phyloP scores from a whole-genome alignment of 2,329 filamentous ascomycete species.

The Fusarium sp. region DNA sequence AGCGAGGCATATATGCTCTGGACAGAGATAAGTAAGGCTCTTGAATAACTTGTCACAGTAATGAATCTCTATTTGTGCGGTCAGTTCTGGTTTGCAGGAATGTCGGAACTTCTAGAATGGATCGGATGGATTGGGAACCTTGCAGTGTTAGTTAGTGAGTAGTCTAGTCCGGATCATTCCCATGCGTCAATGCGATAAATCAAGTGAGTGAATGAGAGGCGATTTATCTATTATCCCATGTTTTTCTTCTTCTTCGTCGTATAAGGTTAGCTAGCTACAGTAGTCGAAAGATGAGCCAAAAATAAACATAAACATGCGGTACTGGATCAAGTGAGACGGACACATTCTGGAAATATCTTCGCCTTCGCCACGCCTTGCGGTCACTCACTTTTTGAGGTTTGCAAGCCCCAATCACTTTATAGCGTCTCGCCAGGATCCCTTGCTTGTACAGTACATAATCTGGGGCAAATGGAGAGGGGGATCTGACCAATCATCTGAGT shows the following conservation, averaged over 20 bases:
- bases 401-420: slow-evolving; percentile 25
- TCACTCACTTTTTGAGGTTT: slow-evolving; percentile 4
- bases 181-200: neutral
- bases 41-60: neutral
- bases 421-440: slow-evolving; percentile 20
- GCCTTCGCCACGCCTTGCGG: slow-evolving; percentile 38
- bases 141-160: neutral
- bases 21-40: neutral
- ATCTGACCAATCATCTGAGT: slow-evolving; percentile 9
- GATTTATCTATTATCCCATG: neutral
- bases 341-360: slow-evolving; percentile 18
- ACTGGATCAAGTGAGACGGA: neutral
- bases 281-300: slow-evolving; percentile 25
- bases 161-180: neutral
- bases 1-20: no score
- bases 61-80: neutral
- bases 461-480: slow-evolving; percentile 11
- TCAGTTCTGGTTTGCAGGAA: neutral
- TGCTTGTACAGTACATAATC: neutral
- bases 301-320: slow-evolving; percentile 21
- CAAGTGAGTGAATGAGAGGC: neutral
- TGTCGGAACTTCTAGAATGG: neutral
- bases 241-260: neutral
- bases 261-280: neutral
- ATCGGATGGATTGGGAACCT: neutral